Evolutionary conservation across 202 grass and related monocot species (phyloP).

Genomic region (Eragrostis tef): DNA sequence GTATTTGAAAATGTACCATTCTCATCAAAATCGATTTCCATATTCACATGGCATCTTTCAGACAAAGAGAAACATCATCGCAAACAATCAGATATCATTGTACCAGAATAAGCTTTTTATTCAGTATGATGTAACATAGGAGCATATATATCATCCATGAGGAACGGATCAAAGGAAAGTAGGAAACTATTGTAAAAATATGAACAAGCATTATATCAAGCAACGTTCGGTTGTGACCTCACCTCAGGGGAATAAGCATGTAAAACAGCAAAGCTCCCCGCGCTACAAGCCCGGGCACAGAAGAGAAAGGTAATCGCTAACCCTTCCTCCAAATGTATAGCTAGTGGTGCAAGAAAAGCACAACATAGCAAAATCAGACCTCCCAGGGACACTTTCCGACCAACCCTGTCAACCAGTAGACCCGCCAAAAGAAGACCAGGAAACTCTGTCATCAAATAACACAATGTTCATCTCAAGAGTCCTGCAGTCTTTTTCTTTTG

Average conservation of each 20-base stretch:
- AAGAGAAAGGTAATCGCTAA: conserved; percentile 51
- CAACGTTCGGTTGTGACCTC: background rate
- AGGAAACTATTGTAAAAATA: background rate
- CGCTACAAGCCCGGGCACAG: conserved; percentile 54
- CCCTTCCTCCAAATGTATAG: conserved; percentile 42
- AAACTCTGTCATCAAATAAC: conserved; percentile 39
- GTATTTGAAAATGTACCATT: no score
- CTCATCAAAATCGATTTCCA: no score
- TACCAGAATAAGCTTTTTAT: no score
- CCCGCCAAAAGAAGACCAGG: conserved; percentile 50
- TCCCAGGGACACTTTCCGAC: conserved; percentile 55
- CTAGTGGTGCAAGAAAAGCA: conserved; percentile 47
- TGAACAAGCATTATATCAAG: background rate
- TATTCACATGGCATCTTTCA: no score
- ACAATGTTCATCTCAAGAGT: no score
- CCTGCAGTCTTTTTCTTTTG: no score
- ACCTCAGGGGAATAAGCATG: conserved; percentile 45
- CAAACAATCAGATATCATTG: no score
- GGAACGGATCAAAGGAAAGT: background rate
- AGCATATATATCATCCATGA: background rate
- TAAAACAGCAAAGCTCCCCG: conserved; percentile 42
- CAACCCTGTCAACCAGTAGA: conserved; percentile 53
- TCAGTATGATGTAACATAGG: background rate
- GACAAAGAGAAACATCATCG: no score
- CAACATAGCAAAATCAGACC: conserved; percentile 48